These are phyloP conservation scores for Kluyveromyces nonfermentans DNA, from an alignment of 805 yeast genomes.

Conservation along the genomic window DNA sequence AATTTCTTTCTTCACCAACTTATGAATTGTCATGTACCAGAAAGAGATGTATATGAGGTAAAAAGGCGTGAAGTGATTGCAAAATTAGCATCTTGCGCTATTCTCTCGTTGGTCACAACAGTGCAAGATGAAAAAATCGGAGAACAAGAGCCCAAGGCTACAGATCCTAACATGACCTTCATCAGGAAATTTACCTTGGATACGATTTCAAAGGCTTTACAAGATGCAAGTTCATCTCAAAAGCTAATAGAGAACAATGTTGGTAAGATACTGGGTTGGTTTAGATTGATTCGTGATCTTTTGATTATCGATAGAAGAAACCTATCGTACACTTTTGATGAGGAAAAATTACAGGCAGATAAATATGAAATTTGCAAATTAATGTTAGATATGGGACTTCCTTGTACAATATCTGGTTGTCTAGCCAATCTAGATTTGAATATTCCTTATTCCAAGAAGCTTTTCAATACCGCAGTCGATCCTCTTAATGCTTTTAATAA, in stretches of 20 bases:
- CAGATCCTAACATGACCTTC: constrained; percentile 61
- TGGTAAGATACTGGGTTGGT: constrained; percentile 25
- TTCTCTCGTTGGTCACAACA: constrained; percentile 56
- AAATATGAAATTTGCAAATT: constrained; percentile 53
- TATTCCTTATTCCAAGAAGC: constrained; percentile 53
- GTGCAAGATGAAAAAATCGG: constrained; percentile 36
- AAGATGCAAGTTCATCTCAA: constrained; percentile 34
- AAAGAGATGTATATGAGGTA: constrained; percentile 27
- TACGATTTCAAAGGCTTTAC: constrained; percentile 50
- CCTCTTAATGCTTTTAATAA: constrained; percentile 50
- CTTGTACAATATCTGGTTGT: constrained; percentile 46
- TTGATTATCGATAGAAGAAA: constrained; percentile 25
- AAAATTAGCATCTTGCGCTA: constrained; percentile 48
- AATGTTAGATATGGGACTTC: constrained; percentile 58
- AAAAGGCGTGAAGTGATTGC: constrained; percentile 50
- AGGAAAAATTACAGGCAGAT: constrained; percentile 45
- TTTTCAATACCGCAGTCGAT: constrained; percentile 49
- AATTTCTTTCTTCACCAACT: constrained; percentile 72
- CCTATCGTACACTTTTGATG: constrained; percentile 36
- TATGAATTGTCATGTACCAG: constrained; percentile 42
- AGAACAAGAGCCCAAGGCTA: constrained; percentile 38
- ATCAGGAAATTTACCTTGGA: constrained; percentile 70
- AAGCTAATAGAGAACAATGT: constrained; percentile 20
- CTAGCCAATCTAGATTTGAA: constrained; percentile 64
- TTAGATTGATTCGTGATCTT: constrained; percentile 21